Conservation (phyloP, 306 rosid species). For the Astragalus glycyphyllos region DNA sequence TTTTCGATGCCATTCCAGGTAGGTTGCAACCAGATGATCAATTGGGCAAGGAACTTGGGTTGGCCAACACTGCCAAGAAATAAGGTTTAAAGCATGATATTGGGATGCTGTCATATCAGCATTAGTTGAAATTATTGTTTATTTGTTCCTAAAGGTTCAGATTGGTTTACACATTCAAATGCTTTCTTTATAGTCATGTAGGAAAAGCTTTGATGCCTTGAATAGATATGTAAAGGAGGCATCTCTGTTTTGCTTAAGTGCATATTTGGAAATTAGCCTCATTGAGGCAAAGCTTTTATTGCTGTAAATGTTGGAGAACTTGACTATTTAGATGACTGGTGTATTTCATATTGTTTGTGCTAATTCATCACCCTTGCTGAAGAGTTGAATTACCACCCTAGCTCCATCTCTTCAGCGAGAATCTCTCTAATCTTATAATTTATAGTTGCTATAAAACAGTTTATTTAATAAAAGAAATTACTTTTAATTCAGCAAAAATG, state of each 20-base stretch:
- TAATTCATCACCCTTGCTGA: too few relatives aligned
- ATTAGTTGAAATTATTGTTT: constrained; percentile 20
- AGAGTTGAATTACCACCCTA: too few relatives aligned
- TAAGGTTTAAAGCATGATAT: constrained; percentile 47
- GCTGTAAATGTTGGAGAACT: constrained; percentile 29
- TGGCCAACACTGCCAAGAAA: constrained; percentile 46
- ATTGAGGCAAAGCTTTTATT: constrained; percentile 16
- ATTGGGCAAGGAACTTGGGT: constrained; percentile 76
- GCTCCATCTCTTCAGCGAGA: too few relatives aligned
- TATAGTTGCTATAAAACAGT: too few relatives aligned
- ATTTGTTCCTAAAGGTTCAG: too few relatives aligned
- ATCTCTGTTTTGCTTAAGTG: constrained; percentile 15
- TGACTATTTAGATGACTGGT: constrained; percentile 3
- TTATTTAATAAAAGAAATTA: too few relatives aligned
- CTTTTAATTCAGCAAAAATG: too few relatives aligned
- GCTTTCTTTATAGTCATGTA: constrained; percentile 23
- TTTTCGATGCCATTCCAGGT: constrained; percentile 87
- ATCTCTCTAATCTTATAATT: too few relatives aligned
- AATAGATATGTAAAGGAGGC: constrained; percentile 11
- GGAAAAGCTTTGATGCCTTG: constrained; percentile 23
- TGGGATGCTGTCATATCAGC: not conserved
- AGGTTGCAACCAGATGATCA: constrained; percentile 87
- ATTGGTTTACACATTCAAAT: constrained; percentile 9
- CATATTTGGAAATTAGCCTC: constrained; percentile 8
- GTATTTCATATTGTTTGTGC: constrained; percentile 7